Evolutionary conservation across 202 grass and related monocot species (phyloP).

Genomic region (Saccharum hybrid): DNA sequence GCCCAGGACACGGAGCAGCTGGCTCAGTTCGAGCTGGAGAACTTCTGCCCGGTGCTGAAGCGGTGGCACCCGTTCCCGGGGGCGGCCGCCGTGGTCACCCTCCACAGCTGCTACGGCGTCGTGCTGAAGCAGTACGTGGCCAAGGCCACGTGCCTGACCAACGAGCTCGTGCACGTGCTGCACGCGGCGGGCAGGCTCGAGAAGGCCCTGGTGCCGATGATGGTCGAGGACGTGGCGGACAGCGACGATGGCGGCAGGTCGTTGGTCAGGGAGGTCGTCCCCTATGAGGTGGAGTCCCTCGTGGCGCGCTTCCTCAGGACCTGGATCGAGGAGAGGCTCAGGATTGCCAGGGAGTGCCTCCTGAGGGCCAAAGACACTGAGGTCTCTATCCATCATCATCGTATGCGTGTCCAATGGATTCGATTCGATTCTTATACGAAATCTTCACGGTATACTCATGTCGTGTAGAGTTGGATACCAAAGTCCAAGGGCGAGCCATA

Average conservation of each 20-base stretch:
- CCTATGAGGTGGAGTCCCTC: slow-evolving; percentile 73
- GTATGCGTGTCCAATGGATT: neutral
- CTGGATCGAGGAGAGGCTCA: slow-evolving; percentile 83
- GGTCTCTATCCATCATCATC: slow-evolving; percentile 34
- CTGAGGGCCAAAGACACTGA: slow-evolving; percentile 80
- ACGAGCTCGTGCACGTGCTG: slow-evolving; percentile 76
- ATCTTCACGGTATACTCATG: neutral
- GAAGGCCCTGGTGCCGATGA: slow-evolving; percentile 70
- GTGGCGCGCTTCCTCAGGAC: slow-evolving; percentile 65
- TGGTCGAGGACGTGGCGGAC: slow-evolving; percentile 64
- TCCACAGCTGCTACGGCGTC: slow-evolving; percentile 79
- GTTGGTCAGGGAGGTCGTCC: slow-evolving; percentile 63
- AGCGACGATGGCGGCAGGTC: slow-evolving; percentile 57
- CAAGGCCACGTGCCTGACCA: slow-evolving; percentile 64
- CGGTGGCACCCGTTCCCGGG: slow-evolving; percentile 66
- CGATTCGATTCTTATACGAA: neutral
- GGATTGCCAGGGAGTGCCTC: slow-evolving; percentile 63
- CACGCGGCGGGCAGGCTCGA: slow-evolving; percentile 79
- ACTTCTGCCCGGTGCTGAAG: slow-evolving; percentile 57
- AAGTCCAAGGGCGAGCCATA: slow-evolving; percentile 75
- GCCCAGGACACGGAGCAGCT: slow-evolving; percentile 71
- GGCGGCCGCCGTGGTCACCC: slow-evolving; percentile 57
- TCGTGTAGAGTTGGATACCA: slow-evolving; percentile 74
- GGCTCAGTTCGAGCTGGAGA: slow-evolving; percentile 57
- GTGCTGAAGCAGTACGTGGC: slow-evolving; percentile 79